Evolutionary conservation across 306 rosid species (phyloP).

Genomic region (Glycine soja): DNA sequence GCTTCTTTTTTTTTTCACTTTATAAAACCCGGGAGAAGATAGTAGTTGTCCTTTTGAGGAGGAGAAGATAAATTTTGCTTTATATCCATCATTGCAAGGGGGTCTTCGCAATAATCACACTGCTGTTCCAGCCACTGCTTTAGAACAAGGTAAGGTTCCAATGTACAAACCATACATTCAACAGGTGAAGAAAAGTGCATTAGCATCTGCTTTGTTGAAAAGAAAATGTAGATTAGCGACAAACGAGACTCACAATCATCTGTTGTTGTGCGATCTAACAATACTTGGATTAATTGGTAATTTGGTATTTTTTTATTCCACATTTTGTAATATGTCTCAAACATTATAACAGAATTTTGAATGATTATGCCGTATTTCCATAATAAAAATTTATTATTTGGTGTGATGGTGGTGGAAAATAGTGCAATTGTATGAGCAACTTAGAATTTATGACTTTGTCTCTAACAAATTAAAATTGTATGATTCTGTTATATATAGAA

Average conservation of each 20-base stretch:
- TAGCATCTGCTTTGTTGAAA: conserved; percentile 65
- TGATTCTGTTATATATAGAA: too few species aligned
- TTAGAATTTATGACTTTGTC: neutral
- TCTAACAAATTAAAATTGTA: too few species aligned
- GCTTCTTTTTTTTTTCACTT: too few species aligned
- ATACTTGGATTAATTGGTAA: conserved; percentile 70
- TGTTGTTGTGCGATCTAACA: conserved; percentile 70
- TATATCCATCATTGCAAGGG: conserved; percentile 8
- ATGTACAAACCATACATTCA: conserved; percentile 62
- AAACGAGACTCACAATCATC: conserved; percentile 67
- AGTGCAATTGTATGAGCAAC: neutral
- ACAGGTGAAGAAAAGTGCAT: conserved; percentile 70
- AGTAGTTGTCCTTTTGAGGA: conserved; percentile 61
- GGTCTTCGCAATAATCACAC: conserved; percentile 57
- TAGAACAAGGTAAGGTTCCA: conserved; percentile 66
- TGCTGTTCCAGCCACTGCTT: conserved; percentile 68
- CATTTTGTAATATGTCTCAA: neutral
- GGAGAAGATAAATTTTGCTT: conserved; percentile 58
- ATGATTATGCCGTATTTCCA: neutral
- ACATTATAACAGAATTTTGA: too few species aligned
- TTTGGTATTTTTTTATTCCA: conserved; percentile 53
- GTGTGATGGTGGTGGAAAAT: neutral
- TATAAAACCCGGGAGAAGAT: too few species aligned
- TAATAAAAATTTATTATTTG: too few species aligned
- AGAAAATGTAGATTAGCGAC: conserved; percentile 71